A percentile compares a stretch with the other conserved stretches of the same genome.
Evolutionary conservation across 495 filamentous ascomycete species (phyloP).

Genomic region (Letharia lupina): DNA sequence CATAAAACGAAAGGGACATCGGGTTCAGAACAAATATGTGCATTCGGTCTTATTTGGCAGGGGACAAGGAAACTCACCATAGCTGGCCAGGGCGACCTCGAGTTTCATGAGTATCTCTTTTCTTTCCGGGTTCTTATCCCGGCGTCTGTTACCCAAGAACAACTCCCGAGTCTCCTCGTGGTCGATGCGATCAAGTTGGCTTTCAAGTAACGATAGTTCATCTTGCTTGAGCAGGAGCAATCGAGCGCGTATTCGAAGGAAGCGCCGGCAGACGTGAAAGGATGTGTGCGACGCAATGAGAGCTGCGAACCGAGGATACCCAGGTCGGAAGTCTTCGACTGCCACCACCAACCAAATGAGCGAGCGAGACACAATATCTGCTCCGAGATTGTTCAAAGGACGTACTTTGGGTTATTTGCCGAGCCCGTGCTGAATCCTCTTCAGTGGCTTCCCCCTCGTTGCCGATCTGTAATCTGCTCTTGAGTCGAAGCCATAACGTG

Average conservation of each 20-base stretch:
- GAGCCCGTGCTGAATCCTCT: no score
- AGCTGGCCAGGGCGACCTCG: constrained; percentile 23
- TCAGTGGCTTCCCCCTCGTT: no score
- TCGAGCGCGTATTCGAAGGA: constrained; percentile 27
- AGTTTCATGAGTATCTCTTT: constrained; percentile 22
- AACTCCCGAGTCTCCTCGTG: constrained; percentile 24
- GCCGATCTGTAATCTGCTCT: no score
- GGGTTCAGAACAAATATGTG: background rate
- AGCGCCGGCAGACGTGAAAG: constrained; percentile 29
- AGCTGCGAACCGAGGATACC: constrained; percentile 32
- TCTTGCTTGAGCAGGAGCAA: constrained; percentile 30
- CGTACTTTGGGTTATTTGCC: no score
- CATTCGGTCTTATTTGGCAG: background rate
- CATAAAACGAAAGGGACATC: background rate
- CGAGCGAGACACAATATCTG: background rate
- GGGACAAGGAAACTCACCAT: constrained; percentile 23
- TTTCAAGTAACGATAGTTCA: constrained; percentile 28
- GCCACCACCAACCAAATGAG: constrained; percentile 1
- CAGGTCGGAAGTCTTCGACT: constrained; percentile 32
- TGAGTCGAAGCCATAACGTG: no score
- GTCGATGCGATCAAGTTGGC: constrained; percentile 30
- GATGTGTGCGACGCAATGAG: constrained; percentile 25
- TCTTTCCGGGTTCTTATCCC: constrained; percentile 28
- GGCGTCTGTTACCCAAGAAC: constrained; percentile 29
- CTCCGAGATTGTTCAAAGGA: background rate